A percentile compares a stretch with the other conserved stretches of the same genome.
Conservation (phyloP, 768 basidiomycete genomes). For the Serendipita sp. region DNA sequence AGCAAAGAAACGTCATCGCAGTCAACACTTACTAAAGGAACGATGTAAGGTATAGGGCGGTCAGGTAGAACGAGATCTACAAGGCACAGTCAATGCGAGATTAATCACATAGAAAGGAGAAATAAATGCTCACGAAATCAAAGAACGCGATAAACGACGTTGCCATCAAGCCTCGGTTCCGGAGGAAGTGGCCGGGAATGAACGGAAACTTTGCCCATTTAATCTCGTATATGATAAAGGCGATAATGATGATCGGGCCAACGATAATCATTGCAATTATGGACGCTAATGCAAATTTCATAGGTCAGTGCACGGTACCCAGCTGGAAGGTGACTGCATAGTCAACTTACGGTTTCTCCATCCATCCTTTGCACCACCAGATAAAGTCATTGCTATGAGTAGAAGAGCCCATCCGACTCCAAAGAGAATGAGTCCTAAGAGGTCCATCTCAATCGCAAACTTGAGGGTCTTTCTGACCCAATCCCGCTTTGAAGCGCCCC, state of each 20-base stretch:
- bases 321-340: neutral
- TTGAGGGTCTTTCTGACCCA: conserved; percentile 11
- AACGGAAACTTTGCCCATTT: conserved; percentile 41
- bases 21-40: conserved; percentile 26
- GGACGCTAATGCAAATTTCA: conserved; percentile 21
- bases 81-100: neutral
- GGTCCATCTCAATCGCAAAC: conserved; percentile 24
- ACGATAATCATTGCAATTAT: conserved; percentile 37
- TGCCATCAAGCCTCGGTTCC: conserved; percentile 41
- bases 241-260: conserved; percentile 26
- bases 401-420: conserved; percentile 34
- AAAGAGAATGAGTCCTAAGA: conserved; percentile 34
- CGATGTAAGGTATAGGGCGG: conserved; percentile 58
- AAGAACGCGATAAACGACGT: conserved; percentile 46
- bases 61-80: conserved; percentile 48
- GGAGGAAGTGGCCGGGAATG: conserved; percentile 40
- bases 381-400: conserved; percentile 37
- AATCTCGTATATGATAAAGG: conserved; percentile 31
- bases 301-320: conserved; percentile 5
- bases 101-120: neutral
- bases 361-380: conserved; percentile 21
- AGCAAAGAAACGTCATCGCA: conserved; percentile 35
- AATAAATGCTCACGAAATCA: conserved; percentile 33
- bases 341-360: conserved; percentile 30
- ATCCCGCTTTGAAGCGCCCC: neutral